phyloP scores from a whole-genome alignment of 352 stramenopile genomes.

The Thraustotheca clavata region DNA sequence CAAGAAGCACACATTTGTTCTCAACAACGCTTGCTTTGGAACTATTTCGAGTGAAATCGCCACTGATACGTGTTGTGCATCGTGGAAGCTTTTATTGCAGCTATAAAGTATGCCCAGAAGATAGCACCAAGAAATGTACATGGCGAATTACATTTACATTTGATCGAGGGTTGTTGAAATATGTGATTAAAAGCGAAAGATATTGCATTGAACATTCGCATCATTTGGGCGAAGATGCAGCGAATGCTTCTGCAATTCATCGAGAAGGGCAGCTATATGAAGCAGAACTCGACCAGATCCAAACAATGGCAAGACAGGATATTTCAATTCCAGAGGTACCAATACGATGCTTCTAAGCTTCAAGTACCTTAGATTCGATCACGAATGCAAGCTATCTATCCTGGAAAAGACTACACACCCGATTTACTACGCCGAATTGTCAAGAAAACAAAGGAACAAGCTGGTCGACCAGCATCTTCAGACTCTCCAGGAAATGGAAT shows the following conservation, averaged over 20 bases:
- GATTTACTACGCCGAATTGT: constrained; percentile 8
- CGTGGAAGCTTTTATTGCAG: constrained; percentile 15
- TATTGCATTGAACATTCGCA: not conserved
- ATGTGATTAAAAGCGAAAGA: constrained; percentile 4
- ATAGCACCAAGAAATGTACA: not conserved
- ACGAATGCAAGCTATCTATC: not conserved
- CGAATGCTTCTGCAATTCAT: not conserved
- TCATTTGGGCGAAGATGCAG: not conserved
- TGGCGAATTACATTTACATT: constrained; percentile 15
- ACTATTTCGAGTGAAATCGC: not conserved
- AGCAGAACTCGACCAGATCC: constrained; percentile 15
- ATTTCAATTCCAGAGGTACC: not conserved
- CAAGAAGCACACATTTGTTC: constrained; percentile 2
- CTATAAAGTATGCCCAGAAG: constrained; percentile 3
- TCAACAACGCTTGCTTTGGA: not conserved
- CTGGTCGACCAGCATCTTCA: not conserved
- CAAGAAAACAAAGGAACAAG: not conserved
- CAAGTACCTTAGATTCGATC: not conserved
- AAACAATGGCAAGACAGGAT: not conserved
- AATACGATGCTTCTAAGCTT: not conserved
- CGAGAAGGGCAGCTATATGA: constrained; percentile 1
- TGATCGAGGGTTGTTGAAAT: not conserved
- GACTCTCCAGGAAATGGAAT: not conserved
- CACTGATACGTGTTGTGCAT: not conserved
- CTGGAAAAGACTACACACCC: constrained; percentile 5